These are phyloP conservation scores for Phoenix roebelenii DNA, from an alignment of 176 grass and related monocot genomes.

Conservation along the genomic window DNA sequence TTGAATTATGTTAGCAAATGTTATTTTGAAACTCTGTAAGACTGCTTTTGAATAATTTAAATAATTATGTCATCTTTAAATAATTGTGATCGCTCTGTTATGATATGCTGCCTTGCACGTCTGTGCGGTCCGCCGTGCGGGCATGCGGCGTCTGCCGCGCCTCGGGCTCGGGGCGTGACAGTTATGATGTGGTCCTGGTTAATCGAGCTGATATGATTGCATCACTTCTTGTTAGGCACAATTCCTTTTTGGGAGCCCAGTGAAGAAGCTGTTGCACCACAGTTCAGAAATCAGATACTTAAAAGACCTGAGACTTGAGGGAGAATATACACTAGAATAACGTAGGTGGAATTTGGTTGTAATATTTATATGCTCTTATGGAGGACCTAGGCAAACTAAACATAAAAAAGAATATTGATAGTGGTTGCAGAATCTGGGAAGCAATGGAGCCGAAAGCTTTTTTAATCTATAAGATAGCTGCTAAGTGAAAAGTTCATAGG, in stretches of 20 bases:
- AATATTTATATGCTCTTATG: no score
- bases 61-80: no score
- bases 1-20: no score
- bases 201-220: not conserved
- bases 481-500: slow-evolving; percentile 1
- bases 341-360: not conserved
- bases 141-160: no score
- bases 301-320: not conserved
- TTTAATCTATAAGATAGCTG: not conserved
- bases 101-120: no score
- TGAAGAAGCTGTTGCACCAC: not conserved
- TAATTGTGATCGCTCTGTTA: no score
- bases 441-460: not conserved
- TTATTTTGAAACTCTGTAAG: no score
- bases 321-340: not conserved
- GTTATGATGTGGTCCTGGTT: not conserved
- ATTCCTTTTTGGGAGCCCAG: not conserved
- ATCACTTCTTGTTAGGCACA: not conserved
- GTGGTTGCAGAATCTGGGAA: not conserved
- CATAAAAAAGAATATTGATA: not conserved
- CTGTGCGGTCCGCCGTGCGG: no score
- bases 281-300: not conserved
- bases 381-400: not conserved
- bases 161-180: no score
- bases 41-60: no score